Evolutionary conservation across 2,329 filamentous ascomycete genomes (phyloP), one percentile per base, ranked within the genome.

Genomic region (Bipolaris bicolor): DNA sequence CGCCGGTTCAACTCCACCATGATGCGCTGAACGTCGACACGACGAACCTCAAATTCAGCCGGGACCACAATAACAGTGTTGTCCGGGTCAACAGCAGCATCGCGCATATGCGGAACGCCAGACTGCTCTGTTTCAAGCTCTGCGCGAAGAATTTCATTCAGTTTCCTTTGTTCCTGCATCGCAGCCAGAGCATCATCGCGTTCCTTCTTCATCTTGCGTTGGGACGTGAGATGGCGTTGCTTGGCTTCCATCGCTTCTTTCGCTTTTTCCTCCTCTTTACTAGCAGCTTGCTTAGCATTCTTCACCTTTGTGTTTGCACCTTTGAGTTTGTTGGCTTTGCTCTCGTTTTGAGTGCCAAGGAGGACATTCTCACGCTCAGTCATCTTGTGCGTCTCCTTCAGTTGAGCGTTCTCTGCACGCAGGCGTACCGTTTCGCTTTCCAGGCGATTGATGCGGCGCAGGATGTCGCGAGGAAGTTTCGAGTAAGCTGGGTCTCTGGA

Each of bases 251-350:
- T 44, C 1, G 62, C 66, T 10, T 45, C 43, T 22, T 66, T 66
- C 0, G 64, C 63, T n/a, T 63, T 67, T 29, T 58, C 58, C 33
- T 62, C 60, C 20, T 64, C 57, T 33, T 65, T 61, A 13, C 24
- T 41, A 3, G 56, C 64, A 3, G 58, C 37, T 5, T 64, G 52
- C 37, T 65, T 68, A 3, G 63, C 63, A 18, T 63, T 62, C 34
- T 54, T 57, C 11, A 57, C 52, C 36, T 66, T 67, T 47, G 60
- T 66, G 13, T 58, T 60, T 2, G 62, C 64, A 7, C 64, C 62
- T n/a, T 62, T 62, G 11, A 64, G 40, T 43, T 60, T 67, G 18
- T 55, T 59, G 2, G 52, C 53, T 37, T 63, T 61, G 7, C 52
- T 58, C 1, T 52, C 51, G 20, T 61, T 64, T 20, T 57, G 54